Base-by-base conservation (phyloP, 2,329 filamentous ascomycete species). In the Alternaria triticimaculans region DNA sequence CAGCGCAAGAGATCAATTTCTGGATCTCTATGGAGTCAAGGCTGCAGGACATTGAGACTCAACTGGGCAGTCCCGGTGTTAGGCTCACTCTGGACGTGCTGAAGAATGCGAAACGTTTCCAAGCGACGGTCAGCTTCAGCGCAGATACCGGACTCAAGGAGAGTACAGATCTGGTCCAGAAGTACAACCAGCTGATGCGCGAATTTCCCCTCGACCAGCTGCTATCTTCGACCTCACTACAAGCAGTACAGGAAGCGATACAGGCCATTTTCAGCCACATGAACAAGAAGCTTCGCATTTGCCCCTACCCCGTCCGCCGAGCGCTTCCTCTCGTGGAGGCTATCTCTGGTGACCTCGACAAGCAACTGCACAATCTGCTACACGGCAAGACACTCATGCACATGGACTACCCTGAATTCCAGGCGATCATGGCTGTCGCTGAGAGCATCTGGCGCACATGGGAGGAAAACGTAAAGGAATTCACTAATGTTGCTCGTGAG, bases 111-210 rank as follows among this genome's bases (percentile, higher is more conserved):
- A 99, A 99, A 83, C 92, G 96, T 76, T 98, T 97, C 82, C 94
- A 97, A 82, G 95, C 96, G 11, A 97, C 95, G 3, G 92, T 98
- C 74, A 98, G 95, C 83, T 98, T 99, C 79, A 92, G 91, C 37
- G 93, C 96, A 3, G 96, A 99, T 80, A 99, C 96, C 37, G 95
- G 96, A 3, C 82, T 99, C 78, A 97, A 97, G 80, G 96, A 99
- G 81, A 94, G 94, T 23, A 96, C 94, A 80, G 96, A 99, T 66
- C 92, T 92, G 78, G 96, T 99, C 50, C 93, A 97, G 80, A 97
- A 97, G 81, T 99, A 98, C 85, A 99, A 99, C 78, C 93, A 97
- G 82, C 87, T 99, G 23, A 98, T 99, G 93, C 91, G 96, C 67
- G 96, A 99, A 79, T 98, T 99, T 68, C 96, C 96, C 0, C 85